Conservation (phyloP, 208 protist genomes). For the Angomonas deanei region DNA sequence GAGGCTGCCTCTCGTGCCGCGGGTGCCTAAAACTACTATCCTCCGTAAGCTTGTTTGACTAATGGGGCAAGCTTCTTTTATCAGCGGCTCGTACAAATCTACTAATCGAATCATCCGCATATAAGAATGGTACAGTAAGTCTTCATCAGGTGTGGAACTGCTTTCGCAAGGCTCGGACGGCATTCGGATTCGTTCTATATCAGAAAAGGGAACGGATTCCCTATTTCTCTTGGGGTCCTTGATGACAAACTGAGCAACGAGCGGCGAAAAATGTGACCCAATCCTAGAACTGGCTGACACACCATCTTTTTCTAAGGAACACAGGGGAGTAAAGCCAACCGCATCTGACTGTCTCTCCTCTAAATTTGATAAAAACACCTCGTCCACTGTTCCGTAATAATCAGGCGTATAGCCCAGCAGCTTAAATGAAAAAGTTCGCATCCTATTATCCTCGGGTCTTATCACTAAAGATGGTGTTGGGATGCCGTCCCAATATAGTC, state of each 20-base stretch:
- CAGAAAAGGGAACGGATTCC: background rate
- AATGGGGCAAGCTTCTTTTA: constrained; percentile 44
- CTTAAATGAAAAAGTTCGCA: constrained; percentile 52
- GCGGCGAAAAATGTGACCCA: constrained; percentile 82
- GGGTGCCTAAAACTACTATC: constrained; percentile 66
- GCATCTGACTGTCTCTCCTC: constrained; percentile 11
- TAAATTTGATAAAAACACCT: constrained; percentile 15
- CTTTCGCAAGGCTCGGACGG: constrained; percentile 46
- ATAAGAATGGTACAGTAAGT: constrained; percentile 20
- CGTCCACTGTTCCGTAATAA: constrained; percentile 56
- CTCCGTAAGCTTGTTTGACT: constrained; percentile 39
- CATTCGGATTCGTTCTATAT: constrained; percentile 32
- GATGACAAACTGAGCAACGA: constrained; percentile 60
- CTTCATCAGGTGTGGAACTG: background rate
- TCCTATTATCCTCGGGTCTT: constrained; percentile 10
- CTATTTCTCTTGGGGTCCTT: constrained; percentile 6
- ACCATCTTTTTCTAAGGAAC: constrained; percentile 10
- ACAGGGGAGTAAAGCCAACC: constrained; percentile 35
- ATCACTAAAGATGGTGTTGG: constrained; percentile 55
- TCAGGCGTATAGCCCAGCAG: constrained; percentile 68
- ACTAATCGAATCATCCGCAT: constrained; percentile 56
- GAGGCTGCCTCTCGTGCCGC: constrained; percentile 27
- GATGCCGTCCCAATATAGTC: constrained; percentile 83
- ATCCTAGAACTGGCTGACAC: constrained; percentile 62
- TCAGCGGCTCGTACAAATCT: constrained; percentile 67